phyloP scores from a whole-genome alignment of 805 yeast species.

The Yarrowia divulgata region DNA sequence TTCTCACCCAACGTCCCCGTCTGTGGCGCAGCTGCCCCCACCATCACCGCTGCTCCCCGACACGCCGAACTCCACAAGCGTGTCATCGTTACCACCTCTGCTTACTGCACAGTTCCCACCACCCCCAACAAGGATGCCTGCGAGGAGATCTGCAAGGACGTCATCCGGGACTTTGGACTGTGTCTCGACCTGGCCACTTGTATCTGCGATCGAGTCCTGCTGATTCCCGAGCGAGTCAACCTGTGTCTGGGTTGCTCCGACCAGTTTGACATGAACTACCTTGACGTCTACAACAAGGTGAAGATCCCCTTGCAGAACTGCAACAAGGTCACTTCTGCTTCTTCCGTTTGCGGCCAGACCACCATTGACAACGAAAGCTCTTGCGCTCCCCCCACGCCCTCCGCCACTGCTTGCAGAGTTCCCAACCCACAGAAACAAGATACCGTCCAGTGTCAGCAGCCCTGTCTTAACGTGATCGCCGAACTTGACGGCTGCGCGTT shows the following conservation, averaged over 20 bases:
- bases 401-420: background rate
- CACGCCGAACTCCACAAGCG: background rate
- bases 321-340: background rate
- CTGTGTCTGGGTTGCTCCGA: conserved; percentile 10
- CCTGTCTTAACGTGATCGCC: conserved; percentile 5
- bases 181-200: background rate
- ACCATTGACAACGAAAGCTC: conserved; percentile 22
- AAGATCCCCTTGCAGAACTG: background rate
- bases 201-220: conserved; percentile 2
- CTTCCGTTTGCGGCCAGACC: background rate
- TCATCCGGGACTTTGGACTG: conserved; percentile 5
- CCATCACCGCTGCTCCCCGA: conserved; percentile 7
- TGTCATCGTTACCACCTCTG: background rate
- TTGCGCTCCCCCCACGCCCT: background rate
- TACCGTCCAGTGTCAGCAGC: background rate
- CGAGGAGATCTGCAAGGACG: conserved; percentile 1
- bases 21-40: conserved; percentile 4
- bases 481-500: background rate
- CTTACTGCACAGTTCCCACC: conserved; percentile 1
- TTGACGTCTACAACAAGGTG: background rate
- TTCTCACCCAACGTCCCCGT: conserved; percentile 4
- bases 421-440: conserved; percentile 5
- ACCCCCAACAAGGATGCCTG: conserved; percentile 3
- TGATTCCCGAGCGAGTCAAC: conserved; percentile 4
- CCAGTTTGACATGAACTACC: background rate